Conservation (phyloP, 1,284 basidiomycete genomes). For the Trichosporon ovoides region DNA sequence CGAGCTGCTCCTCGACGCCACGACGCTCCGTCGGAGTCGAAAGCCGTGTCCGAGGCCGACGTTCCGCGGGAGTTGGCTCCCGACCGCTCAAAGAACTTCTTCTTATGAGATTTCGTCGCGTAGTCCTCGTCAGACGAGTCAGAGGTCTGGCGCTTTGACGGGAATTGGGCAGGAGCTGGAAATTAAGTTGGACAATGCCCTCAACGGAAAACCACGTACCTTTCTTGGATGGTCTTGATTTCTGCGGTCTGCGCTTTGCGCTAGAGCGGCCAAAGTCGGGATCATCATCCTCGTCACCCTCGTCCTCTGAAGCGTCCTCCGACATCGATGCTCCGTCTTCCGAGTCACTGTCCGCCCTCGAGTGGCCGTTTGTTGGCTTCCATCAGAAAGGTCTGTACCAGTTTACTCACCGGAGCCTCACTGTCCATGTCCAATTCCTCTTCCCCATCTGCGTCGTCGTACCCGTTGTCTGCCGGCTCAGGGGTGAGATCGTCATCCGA, state of each 20-base stretch:
- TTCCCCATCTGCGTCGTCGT: conserved; percentile 31
- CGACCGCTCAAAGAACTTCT: conserved; percentile 57
- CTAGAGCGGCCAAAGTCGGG: conserved; percentile 35
- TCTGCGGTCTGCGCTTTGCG: conserved; percentile 29
- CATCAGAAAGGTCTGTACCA: neutral
- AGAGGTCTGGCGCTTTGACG: conserved; percentile 27
- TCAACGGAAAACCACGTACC: neutral
- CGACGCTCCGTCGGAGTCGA: conserved; percentile 53
- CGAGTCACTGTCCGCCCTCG: conserved; percentile 16
- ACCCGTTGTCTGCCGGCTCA: conserved; percentile 25
- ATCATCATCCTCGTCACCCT: conserved; percentile 34
- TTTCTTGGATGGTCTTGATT: conserved; percentile 23
- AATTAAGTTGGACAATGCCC: neutral
- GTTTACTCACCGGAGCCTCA: conserved; percentile 14
- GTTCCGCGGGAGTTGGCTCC: conserved; percentile 42
- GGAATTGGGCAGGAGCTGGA: conserved; percentile 10
- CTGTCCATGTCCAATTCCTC: conserved; percentile 28
- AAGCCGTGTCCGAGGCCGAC: conserved; percentile 36
- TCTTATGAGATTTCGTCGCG: conserved; percentile 76
- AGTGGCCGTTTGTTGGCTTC: neutral
- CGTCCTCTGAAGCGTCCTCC: conserved; percentile 22
- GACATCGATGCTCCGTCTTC: conserved; percentile 9
- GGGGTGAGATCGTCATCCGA: conserved; percentile 22
- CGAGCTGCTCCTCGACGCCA: conserved; percentile 74
- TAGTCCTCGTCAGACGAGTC: conserved; percentile 75